A percentile compares a stretch with the other conserved stretches of the same genome.
Evolutionary conservation across 192 early-diverging fungal genomes (phyloP).

Genomic region (Spinellus fusiger): DNA sequence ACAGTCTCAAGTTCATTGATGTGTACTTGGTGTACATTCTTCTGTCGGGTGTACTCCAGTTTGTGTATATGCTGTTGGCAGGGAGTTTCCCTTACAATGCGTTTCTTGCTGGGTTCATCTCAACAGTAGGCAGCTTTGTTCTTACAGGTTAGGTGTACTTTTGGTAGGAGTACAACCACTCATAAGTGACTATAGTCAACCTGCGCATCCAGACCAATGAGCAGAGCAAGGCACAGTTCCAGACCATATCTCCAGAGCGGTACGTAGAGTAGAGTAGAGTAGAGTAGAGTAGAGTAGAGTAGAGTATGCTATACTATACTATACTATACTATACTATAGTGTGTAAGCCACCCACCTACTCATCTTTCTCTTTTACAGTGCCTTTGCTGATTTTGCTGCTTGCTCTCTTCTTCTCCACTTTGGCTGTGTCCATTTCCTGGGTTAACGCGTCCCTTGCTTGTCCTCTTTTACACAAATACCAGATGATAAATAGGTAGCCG

Average conservation of each 20-base stretch:
- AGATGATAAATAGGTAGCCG: no score
- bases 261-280: conserved; percentile 24
- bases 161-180: not conserved
- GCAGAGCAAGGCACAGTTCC: conserved; percentile 64
- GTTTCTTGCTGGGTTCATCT: conserved; percentile 92
- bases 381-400: conserved; percentile 90
- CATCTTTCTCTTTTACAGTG: conserved; percentile 41
- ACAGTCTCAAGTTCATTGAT: conserved; percentile 86
- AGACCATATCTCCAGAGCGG: conserved; percentile 73
- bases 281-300: not conserved
- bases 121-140: conserved; percentile 87
- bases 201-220: conserved; percentile 92
- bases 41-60: conserved; percentile 86
- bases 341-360: not conserved
- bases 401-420: conserved; percentile 83
- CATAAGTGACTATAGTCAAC: conserved; percentile 53
- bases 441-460: no score
- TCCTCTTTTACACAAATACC: no score
- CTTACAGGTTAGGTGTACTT: conserved; percentile 60
- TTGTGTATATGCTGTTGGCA: conserved; percentile 77
- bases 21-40: conserved; percentile 88
- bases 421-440: conserved; percentile 88
- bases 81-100: conserved; percentile 98
- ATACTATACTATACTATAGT: not conserved
- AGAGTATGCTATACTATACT: not conserved